Base-by-base conservation (phyloP, 257 asterid species). In the Fraxinus excelsior region DNA sequence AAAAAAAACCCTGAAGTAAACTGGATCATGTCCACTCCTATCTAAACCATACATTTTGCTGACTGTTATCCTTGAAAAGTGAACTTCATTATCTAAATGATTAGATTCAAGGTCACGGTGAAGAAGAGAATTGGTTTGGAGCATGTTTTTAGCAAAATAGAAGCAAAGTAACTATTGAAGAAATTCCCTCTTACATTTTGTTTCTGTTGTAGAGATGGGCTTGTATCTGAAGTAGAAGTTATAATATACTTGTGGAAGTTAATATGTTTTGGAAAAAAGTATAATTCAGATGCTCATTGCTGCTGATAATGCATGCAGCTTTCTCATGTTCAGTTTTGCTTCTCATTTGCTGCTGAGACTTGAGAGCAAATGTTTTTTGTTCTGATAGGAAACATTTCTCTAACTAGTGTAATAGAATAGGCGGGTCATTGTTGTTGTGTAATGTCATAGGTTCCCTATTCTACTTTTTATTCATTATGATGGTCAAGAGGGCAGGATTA, bases 391-490 rank as follows among this genome's bases (percentile, higher is more conserved):
- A 42, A 42, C 16, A 42, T 42, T 53, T 16, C 64, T n/a, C n/a
- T 3, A 42, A 19, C 64, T 53, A 53, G 62, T 53, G 23, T 53
- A 4, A 53, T 44, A 16, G 6, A 0, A 14, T 14, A 46, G 49
- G n/a, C 1, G 21, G 16, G n/a, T 46, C 7, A 4, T 46, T 46
- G 18, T 46, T 46, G 18, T 46, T 46, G 56, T 46, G 56, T 14
- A 46, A 46, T 46, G 56, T 16, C 56, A 14, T 46, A 16, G 56
- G n/a, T 46, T 46, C 56, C 56, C 56, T 46, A 46, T 46, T 42
- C 16, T 60, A 16, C 16, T 60, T 58, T 74, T 58, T 74, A 40
- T 38, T 73, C 67, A 56, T 34, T 74, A 60, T 26, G 29, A 11
- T 64, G 31, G 44, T 38, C 25, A 28, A 14, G 10, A 74, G 42